Conservation (phyloP, 2,329 filamentous ascomycete species). For the Fusarium nodosum region DNA sequence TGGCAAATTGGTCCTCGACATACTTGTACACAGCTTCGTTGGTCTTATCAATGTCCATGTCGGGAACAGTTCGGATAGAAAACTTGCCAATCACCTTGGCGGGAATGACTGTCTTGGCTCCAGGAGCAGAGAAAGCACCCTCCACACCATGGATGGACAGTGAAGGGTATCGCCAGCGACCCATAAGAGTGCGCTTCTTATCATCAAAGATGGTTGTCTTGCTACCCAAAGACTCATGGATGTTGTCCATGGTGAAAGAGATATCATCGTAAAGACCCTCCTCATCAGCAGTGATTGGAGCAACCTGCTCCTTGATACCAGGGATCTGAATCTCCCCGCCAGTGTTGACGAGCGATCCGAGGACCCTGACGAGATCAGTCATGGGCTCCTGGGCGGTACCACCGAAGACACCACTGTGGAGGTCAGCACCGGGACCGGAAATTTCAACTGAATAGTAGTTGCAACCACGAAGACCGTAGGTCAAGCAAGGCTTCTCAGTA, state of each 20-base stretch:
- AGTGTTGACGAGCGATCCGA: slow-evolving; percentile 87
- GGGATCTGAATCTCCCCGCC: slow-evolving; percentile 93
- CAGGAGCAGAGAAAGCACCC: slow-evolving; percentile 91
- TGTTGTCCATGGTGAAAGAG: slow-evolving; percentile 94
- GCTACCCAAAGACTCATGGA: slow-evolving; percentile 92
- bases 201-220: slow-evolving; percentile 87
- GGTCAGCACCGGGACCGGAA: slow-evolving; percentile 89
- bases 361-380: slow-evolving; percentile 89
- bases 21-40: slow-evolving; percentile 88
- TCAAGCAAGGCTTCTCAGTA: slow-evolving; percentile 97
- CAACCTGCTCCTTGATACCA: slow-evolving; percentile 94
- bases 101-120: slow-evolving; percentile 98
- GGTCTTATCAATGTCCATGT: slow-evolving; percentile 95
- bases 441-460: slow-evolving; percentile 97
- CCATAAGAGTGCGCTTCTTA: slow-evolving; percentile 95
- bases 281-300: slow-evolving; percentile 87
- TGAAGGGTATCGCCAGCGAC: slow-evolving; percentile 93
- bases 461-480: slow-evolving; percentile 95
- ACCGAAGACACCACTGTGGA: slow-evolving; percentile 97
- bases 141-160: slow-evolving; percentile 95
- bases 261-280: slow-evolving; percentile 89
- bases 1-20: slow-evolving; percentile 85
- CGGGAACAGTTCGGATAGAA: slow-evolving; percentile 94
- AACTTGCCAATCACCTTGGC: slow-evolving; percentile 99
- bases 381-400: slow-evolving; percentile 98